Conservation (phyloP, 495 filamentous ascomycete genomes). For the Bacidia gigantensis region DNA sequence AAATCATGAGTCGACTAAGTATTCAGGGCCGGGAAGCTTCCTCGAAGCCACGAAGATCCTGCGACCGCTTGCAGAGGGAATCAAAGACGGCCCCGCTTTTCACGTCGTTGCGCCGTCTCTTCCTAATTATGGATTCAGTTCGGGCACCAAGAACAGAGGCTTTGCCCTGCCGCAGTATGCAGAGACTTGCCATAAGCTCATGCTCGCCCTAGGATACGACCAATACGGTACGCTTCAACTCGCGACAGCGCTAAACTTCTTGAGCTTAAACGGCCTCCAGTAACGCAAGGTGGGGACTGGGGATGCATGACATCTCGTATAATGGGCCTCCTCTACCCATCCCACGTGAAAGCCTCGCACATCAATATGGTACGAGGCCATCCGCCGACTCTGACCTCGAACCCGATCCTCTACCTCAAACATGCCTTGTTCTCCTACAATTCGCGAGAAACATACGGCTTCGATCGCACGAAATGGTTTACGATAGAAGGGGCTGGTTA, state of each 20-base stretch:
- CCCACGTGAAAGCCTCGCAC: slow-evolving; percentile 46
- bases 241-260: background rate
- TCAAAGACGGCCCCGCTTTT: slow-evolving; percentile 24
- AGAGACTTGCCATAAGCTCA: slow-evolving; percentile 46
- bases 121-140: slow-evolving; percentile 31
- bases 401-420: slow-evolving; percentile 32
- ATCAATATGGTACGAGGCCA: slow-evolving; percentile 42
- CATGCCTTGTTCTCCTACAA: slow-evolving; percentile 27
- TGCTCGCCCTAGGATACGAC: slow-evolving; percentile 52
- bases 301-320: slow-evolving; percentile 47
- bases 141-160: slow-evolving; percentile 26
- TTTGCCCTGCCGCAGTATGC: slow-evolving; percentile 50
- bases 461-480: slow-evolving; percentile 39
- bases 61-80: slow-evolving; percentile 16
- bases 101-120: slow-evolving; percentile 32
- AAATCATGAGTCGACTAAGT: background rate
- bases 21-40: slow-evolving; percentile 26
- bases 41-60: slow-evolving; percentile 28
- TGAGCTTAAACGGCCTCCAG: slow-evolving; percentile 11
- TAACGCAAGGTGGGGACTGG: slow-evolving; percentile 57
- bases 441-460: slow-evolving; percentile 27
- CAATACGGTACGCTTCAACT: slow-evolving; percentile 38
- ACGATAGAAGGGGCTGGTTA: slow-evolving; percentile 40
- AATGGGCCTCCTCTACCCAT: slow-evolving; percentile 42
- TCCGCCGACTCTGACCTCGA: slow-evolving; percentile 22